These are phyloP conservation scores for Quercus ilex DNA, from an alignment of 306 rosid species.

Conservation along the genomic window DNA sequence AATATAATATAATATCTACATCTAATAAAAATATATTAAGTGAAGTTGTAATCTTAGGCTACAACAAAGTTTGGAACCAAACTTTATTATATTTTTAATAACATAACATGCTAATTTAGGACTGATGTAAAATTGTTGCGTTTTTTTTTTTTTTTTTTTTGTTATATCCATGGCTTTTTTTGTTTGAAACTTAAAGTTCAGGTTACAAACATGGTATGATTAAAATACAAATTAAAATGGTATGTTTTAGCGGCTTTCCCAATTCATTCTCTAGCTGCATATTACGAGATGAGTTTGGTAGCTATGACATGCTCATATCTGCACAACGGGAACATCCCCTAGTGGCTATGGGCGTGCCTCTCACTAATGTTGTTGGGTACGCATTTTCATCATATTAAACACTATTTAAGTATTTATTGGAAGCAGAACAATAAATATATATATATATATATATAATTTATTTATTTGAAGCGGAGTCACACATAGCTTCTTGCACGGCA, in stretches of 20 bases:
- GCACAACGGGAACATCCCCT: constrained; percentile 25
- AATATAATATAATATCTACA: no score
- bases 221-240: background rate
- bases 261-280: constrained; percentile 25
- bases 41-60: no score
- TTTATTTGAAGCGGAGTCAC: no score
- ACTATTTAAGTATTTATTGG: no score
- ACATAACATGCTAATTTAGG: no score
- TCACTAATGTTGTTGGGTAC: constrained; percentile 5
- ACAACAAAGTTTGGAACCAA: no score
- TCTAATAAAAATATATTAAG: no score
- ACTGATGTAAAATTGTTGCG: background rate
- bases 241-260: constrained; percentile 21
- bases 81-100: no score
- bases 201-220: no score
- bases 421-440: no score
- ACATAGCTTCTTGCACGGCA: constrained; percentile 8
- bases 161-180: background rate
- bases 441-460: no score
- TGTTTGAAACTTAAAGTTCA: background rate
- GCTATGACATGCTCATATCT: background rate
- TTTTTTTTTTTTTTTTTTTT: background rate
- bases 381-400: background rate
- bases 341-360: constrained; percentile 28
- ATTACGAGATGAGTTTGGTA: background rate